Conservation (phyloP, 257 asterid species). For the Jasminum sambac region DNA sequence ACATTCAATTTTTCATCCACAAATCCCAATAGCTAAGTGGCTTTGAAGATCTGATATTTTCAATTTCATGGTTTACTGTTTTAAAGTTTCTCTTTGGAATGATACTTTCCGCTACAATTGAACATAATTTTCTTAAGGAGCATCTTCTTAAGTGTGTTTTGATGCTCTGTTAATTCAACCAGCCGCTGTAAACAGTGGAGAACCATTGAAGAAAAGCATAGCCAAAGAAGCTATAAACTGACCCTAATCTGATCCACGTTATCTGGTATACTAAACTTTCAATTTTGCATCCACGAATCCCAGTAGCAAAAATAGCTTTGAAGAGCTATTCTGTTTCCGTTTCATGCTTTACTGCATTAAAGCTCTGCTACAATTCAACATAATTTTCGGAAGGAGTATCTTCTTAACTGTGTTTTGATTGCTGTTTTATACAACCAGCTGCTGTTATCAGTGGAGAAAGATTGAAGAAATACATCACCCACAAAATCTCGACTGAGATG, state of each 20-base stretch:
- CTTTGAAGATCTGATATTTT: background rate
- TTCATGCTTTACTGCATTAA: background rate
- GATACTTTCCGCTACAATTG: background rate
- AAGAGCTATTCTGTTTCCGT: background rate
- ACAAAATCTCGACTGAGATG: slow-evolving; percentile 61
- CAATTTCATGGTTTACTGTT: background rate
- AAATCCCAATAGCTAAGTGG: background rate
- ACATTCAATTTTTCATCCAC: background rate
- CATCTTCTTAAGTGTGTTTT: background rate
- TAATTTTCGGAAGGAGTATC: too few species aligned
- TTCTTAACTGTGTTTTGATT: background rate
- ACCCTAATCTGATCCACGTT: background rate
- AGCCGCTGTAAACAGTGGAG: slow-evolving; percentile 76
- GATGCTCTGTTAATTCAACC: slow-evolving; percentile 16
- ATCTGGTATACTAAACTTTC: background rate
- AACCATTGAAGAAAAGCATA: slow-evolving; percentile 57
- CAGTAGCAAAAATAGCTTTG: background rate
- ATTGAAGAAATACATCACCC: slow-evolving; percentile 69
- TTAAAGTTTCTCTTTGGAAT: background rate
- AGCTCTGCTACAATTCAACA: too few species aligned
- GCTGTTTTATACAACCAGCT: slow-evolving; percentile 45
- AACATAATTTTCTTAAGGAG: too few species aligned
- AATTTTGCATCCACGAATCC: background rate
- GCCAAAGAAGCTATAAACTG: background rate
- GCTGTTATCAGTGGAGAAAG: slow-evolving; percentile 68